These are phyloP conservation scores for Theileria orientalis DNA, from an alignment of 169 alveolate genomes.

Conservation along the genomic window DNA sequence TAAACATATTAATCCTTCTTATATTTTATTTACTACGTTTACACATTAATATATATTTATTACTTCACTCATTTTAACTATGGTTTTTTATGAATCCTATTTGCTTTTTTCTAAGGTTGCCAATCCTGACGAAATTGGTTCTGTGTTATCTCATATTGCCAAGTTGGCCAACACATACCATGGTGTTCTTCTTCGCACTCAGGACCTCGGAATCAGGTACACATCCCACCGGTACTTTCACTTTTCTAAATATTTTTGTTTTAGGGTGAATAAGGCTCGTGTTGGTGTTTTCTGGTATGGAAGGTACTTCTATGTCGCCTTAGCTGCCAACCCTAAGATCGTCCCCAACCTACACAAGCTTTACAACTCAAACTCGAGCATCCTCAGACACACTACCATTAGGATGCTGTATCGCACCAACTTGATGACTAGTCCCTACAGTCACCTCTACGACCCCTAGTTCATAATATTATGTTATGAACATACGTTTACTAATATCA, in stretches of 20 bases:
- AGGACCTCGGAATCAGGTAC: slow-evolving; percentile 64
- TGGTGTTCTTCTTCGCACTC: slow-evolving; percentile 62
- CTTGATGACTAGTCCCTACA: slow-evolving; percentile 73
- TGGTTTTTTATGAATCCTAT: slow-evolving; percentile 67
- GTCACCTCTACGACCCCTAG: slow-evolving; percentile 67
- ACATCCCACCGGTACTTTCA: slow-evolving; percentile 57
- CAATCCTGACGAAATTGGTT: slow-evolving; percentile 36
- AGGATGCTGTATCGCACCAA: slow-evolving; percentile 77
- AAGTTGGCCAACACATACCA: slow-evolving; percentile 56
- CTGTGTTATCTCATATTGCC: slow-evolving; percentile 47
- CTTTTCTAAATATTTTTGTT: not conserved
- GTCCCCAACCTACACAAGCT: slow-evolving; percentile 73
- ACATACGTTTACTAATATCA: not conserved
- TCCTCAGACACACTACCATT: slow-evolving; percentile 70
- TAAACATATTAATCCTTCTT: not conserved
- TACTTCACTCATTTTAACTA: not conserved
- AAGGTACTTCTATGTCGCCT: slow-evolving; percentile 74
- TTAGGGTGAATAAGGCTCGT: slow-evolving; percentile 73
- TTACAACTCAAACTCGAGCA: slow-evolving; percentile 69
- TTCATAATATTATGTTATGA: not conserved
- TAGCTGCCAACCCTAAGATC: slow-evolving; percentile 72
- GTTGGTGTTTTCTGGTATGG: slow-evolving; percentile 79
- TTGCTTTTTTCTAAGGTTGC: slow-evolving; percentile 46
- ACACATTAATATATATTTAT: not conserved
- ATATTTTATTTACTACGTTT: not conserved